Conservation (phyloP, 2,329 filamentous ascomycete genomes). For the Aspergillus alliaceus region DNA sequence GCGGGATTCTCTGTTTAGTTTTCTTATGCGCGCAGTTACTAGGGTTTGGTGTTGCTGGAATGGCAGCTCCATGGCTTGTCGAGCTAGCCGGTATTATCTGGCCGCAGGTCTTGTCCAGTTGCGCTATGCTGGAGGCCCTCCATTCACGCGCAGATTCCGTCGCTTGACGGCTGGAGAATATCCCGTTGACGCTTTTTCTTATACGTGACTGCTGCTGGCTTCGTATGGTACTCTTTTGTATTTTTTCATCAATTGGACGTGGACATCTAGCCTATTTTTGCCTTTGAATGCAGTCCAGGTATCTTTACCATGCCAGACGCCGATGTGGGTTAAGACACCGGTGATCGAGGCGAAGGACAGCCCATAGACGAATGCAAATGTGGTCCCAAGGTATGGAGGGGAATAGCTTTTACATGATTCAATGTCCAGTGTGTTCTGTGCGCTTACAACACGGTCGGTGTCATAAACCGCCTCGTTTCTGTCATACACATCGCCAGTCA, state of each 20-base stretch:
- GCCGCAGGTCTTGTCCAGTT: constrained; percentile 41
- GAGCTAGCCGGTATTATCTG: constrained; percentile 42
- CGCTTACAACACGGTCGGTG: constrained; percentile 56
- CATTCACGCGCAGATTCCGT: constrained; percentile 39
- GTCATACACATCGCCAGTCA: constrained; percentile 59
- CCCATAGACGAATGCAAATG: constrained; percentile 56
- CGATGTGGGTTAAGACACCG: constrained; percentile 42
- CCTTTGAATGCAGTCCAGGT: constrained; percentile 28
- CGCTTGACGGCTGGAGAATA: constrained; percentile 41
- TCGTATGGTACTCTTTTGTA: constrained; percentile 50
- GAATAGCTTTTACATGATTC: constrained; percentile 63
- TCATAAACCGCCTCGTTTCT: constrained; percentile 61
- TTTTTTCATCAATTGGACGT: constrained; percentile 40
- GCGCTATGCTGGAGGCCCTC: constrained; percentile 39
- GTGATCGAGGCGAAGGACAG: constrained; percentile 64
- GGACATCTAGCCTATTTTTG: constrained; percentile 43
- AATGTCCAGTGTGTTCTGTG: constrained; percentile 56
- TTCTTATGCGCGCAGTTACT: constrained; percentile 41
- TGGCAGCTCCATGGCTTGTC: constrained; percentile 39
- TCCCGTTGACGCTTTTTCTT: constrained; percentile 41
- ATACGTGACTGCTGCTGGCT: constrained; percentile 29
- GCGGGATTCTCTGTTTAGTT: constrained; percentile 41
- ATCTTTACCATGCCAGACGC: constrained; percentile 30
- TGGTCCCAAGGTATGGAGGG: constrained; percentile 61
- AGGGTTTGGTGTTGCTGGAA: constrained; percentile 42